Evolutionary conservation across 78 protist genomes (phyloP).

Genomic region (Thecamonas trahens): DNA sequence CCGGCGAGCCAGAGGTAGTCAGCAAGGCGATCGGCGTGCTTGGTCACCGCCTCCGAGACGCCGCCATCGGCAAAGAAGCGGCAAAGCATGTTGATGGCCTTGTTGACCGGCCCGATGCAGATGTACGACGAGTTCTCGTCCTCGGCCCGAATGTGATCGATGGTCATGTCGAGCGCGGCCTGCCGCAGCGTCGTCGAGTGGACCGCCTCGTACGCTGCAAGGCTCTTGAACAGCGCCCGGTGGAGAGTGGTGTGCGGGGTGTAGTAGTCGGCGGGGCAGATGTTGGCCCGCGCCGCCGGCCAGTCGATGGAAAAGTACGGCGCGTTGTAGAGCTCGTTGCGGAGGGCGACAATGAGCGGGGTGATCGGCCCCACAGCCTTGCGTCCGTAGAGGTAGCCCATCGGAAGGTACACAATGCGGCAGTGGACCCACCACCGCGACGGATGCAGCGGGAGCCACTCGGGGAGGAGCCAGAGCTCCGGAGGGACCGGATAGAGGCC

Average conservation of each 20-base stretch:
- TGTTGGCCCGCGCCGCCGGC: conserved; percentile 29
- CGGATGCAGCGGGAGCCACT: conserved; percentile 66
- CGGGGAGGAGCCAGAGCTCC: conserved; percentile 78
- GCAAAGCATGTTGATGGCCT: conserved; percentile 68
- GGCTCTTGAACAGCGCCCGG: not conserved
- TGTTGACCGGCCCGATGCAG: conserved; percentile 86
- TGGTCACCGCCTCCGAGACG: conserved; percentile 22
- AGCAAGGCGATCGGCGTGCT: conserved; percentile 61
- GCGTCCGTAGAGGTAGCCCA: conserved; percentile 74
- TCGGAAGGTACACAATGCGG: conserved; percentile 87
- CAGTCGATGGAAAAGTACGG: conserved; percentile 50
- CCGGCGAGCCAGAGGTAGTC: conserved; percentile 83
- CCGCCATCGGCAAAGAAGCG: conserved; percentile 49
- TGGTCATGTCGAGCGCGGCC: not conserved
- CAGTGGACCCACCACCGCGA: conserved; percentile 66
- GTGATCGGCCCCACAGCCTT: conserved; percentile 3
- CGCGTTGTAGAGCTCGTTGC: conserved; percentile 44
- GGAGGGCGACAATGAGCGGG: conserved; percentile 16
- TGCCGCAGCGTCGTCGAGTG: conserved; percentile 33
- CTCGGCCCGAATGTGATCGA: conserved; percentile 67
- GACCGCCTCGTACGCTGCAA: conserved; percentile 40
- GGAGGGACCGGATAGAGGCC: conserved; percentile 72
- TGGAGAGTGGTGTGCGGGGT: conserved; percentile 31
- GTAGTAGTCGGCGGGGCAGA: conserved; percentile 48
- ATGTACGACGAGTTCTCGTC: conserved; percentile 79